Conservation (phyloP, 208 protist species). For the Angomonas deanei region DNA sequence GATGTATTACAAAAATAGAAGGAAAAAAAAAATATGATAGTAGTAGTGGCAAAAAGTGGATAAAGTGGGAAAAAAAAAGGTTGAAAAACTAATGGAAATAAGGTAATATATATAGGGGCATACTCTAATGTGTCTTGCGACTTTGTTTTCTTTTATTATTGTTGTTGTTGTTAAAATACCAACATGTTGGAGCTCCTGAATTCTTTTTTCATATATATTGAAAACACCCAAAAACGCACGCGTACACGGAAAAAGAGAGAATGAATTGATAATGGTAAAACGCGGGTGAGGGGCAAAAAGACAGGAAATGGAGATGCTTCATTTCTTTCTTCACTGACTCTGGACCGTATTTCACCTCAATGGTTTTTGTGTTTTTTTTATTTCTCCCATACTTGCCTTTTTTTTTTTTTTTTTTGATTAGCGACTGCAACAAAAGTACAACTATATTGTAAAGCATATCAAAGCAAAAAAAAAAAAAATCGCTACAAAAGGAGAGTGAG, state of each 20-base stretch:
- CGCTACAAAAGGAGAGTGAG: neutral
- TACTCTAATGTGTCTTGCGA: neutral
- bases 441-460: neutral
- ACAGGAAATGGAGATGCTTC: neutral
- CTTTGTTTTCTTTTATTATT: neutral
- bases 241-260: conserved; percentile 9
- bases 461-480: neutral
- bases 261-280: conserved; percentile 6
- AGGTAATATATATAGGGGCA: neutral
- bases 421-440: neutral
- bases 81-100: neutral
- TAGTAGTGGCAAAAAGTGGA: neutral
- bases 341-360: neutral
- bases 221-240: no score
- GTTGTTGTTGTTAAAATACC: no score
- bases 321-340: conserved; percentile 2
- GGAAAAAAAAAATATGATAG: conserved; percentile 6
- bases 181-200: no score
- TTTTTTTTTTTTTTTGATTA: neutral
- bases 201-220: no score
- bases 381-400: neutral
- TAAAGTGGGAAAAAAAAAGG: conserved; percentile 7
- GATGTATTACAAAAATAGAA: conserved; percentile 2
- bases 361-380: neutral
- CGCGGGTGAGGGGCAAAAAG: neutral